These are phyloP conservation scores for Pyrrhoderma noxium DNA, from an alignment of 1,284 basidiomycete species.

Conservation along the genomic window DNA sequence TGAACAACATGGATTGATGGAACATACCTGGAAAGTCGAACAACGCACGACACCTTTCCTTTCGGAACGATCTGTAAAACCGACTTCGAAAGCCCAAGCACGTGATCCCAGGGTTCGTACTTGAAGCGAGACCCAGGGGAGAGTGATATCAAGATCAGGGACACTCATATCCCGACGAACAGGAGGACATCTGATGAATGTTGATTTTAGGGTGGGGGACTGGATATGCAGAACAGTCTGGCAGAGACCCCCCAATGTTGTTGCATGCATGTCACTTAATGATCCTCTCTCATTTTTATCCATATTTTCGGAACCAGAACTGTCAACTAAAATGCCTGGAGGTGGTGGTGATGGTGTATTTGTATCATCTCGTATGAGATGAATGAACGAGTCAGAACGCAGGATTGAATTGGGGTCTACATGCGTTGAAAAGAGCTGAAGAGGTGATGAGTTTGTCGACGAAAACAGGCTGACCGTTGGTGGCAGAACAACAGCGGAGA, in stretches of 20 bases:
- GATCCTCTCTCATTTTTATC: constrained; percentile 5
- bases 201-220: constrained; percentile 61
- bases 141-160: constrained; percentile 55
- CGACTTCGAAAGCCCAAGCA: constrained; percentile 72
- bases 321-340: constrained; percentile 39
- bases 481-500: no score
- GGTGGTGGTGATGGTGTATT: constrained; percentile 42
- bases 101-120: constrained; percentile 53
- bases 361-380: constrained; percentile 54
- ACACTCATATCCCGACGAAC: constrained; percentile 21
- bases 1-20: background rate
- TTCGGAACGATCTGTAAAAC: constrained; percentile 58
- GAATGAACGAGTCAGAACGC: constrained; percentile 58
- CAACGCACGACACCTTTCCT: constrained; percentile 57
- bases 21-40: constrained; percentile 75
- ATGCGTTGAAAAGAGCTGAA: constrained; percentile 50
- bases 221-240: constrained; percentile 81
- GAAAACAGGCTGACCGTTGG: constrained; percentile 47
- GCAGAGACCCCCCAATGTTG: constrained; percentile 38
- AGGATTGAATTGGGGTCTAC: constrained; percentile 40
- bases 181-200: constrained; percentile 60
- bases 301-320: constrained; percentile 28
- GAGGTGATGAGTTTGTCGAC: constrained; percentile 58
- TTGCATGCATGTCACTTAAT: constrained; percentile 17
- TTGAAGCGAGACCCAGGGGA: constrained; percentile 72